A percentile compares a stretch with the other conserved stretches of the same genome.
Conservation (phyloP, 164 flowering plant species). For the Chimonanthus praecox region DNA sequence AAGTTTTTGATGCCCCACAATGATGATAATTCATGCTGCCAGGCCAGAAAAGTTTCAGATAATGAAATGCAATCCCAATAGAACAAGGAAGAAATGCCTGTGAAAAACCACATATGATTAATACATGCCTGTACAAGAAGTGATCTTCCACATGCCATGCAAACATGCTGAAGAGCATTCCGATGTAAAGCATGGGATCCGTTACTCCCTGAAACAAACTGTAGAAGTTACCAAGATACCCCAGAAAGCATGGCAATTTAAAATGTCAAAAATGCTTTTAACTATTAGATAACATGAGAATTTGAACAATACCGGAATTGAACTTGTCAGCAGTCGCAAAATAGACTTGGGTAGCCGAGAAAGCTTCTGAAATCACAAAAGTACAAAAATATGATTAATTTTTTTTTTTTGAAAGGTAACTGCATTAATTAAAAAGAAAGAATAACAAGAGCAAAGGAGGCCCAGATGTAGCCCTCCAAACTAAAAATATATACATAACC, state of each 20-base stretch:
- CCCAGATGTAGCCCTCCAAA: too few species aligned
- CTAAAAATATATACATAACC: not conserved
- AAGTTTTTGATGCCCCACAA: slow-evolving; percentile 96
- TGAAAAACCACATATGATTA: not conserved
- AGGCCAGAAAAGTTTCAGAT: not conserved
- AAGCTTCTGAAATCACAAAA: slow-evolving; percentile 50
- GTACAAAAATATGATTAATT: not conserved
- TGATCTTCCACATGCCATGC: slow-evolving; percentile 99
- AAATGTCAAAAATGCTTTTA: too few species aligned
- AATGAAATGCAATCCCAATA: not conserved
- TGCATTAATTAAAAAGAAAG: too few species aligned
- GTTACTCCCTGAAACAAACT: slow-evolving; percentile 77
- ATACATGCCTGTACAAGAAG: slow-evolving; percentile 75
- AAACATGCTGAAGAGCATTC: slow-evolving; percentile 97
- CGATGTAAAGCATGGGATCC: slow-evolving; percentile 98
- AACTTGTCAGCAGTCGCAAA: slow-evolving; percentile 67
- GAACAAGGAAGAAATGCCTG: not conserved
- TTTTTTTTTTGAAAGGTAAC: too few species aligned
- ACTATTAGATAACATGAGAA: not conserved
- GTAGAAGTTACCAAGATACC: not conserved
- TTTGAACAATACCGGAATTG: slow-evolving; percentile 67
- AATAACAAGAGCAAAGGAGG: too few species aligned
- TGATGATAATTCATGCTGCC: slow-evolving; percentile 94
- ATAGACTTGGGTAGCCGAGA: slow-evolving; percentile 70
- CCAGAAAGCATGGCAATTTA: not conserved